Conservation (phyloP, 2,329 filamentous ascomycete genomes). For the Pyricularia grisea region DNA sequence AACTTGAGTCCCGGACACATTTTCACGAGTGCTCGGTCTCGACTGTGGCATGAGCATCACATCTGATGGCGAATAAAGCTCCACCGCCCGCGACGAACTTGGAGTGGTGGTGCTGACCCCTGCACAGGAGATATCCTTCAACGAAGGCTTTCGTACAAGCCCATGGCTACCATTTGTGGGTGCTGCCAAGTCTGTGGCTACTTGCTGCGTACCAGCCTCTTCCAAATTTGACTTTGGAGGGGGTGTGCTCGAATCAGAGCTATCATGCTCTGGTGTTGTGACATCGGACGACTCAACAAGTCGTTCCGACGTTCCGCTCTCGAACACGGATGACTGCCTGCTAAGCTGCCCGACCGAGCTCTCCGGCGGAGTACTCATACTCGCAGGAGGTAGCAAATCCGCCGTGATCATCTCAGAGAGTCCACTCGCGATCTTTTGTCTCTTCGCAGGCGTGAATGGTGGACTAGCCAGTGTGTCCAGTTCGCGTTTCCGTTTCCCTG, state of each 20-base stretch:
- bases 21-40: background rate
- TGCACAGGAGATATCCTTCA: background rate
- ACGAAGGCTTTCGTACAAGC: background rate
- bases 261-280: background rate
- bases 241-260: background rate
- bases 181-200: background rate
- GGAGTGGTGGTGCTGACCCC: background rate
- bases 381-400: background rate
- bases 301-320: constrained; percentile 16
- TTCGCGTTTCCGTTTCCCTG: constrained; percentile 30
- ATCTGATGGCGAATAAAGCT: background rate
- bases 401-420: constrained; percentile 16
- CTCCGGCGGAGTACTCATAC: background rate
- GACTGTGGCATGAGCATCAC: background rate
- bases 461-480: constrained; percentile 39
- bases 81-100: background rate
- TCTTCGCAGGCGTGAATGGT: constrained; percentile 46
- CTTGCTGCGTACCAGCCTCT: background rate
- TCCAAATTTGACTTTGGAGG: background rate
- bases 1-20: background rate
- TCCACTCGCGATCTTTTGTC: constrained; percentile 24
- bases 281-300: background rate
- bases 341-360: constrained; percentile 2
- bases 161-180: background rate
- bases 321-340: constrained; percentile 20